Evolutionary conservation across 2,329 filamentous ascomycete species (phyloP).

Genomic region (Basipetospora chlamydospora): DNA sequence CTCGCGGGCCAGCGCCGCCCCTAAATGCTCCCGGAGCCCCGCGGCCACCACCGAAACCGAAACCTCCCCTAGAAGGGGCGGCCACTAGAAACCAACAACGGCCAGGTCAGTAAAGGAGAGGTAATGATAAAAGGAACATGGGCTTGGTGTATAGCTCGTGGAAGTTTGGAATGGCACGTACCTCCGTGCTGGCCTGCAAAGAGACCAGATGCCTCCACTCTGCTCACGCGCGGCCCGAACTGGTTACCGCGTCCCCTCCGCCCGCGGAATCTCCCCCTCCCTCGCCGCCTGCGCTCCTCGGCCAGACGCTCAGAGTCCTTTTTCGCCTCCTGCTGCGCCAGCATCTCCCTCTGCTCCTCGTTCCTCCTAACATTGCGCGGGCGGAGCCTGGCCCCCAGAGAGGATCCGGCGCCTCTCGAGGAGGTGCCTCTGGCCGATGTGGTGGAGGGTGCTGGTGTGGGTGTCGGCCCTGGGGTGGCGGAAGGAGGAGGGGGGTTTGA

Average conservation of each 20-base stretch:
- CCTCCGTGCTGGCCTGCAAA: slow-evolving; percentile 1
- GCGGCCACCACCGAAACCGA: slow-evolving; percentile 8
- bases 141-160: too few species aligned
- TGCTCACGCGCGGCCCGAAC: slow-evolving; percentile 21
- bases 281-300: slow-evolving; percentile 22
- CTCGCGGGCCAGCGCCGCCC: slow-evolving; percentile 14
- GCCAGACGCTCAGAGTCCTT: slow-evolving; percentile 26
- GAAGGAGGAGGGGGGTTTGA: background rate
- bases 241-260: slow-evolving; percentile 26
- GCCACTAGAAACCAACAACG: background rate
- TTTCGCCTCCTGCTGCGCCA: slow-evolving; percentile 29
- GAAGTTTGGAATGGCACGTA: background rate
- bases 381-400: slow-evolving; percentile 26
- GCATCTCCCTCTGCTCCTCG: slow-evolving; percentile 30
- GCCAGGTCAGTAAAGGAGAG: background rate
- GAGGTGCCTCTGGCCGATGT: slow-evolving; percentile 3
- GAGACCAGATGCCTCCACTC: slow-evolving; percentile 12
- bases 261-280: slow-evolving; percentile 25
- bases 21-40: slow-evolving; percentile 15
- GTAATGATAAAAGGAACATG: background rate
- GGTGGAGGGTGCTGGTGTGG: background rate
- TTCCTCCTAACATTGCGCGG: slow-evolving; percentile 35
- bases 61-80: background rate
- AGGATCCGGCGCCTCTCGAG: slow-evolving; percentile 9
- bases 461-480: background rate